phyloP scores from a whole-genome alignment of 352 stramenopile genomes.

The Phytophthora nicotianae region DNA sequence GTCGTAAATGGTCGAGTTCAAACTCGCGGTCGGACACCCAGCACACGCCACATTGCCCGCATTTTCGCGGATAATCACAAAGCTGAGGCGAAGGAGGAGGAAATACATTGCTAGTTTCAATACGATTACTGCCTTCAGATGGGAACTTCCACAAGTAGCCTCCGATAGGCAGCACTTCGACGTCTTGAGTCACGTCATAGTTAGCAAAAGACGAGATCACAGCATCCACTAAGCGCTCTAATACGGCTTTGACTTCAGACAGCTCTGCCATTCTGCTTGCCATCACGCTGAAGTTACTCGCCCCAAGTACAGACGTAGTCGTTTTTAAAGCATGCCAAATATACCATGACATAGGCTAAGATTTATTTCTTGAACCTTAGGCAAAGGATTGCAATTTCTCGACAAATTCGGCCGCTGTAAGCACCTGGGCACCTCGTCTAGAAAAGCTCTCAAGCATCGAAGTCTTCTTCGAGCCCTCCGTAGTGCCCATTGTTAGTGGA shows the following conservation, averaged over 20 bases:
- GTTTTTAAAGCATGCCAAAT: constrained; percentile 17
- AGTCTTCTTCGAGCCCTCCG: constrained; percentile 1
- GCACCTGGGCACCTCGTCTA: constrained; percentile 40
- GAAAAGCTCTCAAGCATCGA: constrained; percentile 33
- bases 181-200: constrained; percentile 7
- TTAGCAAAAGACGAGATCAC: constrained; percentile 9
- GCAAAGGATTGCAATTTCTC: constrained; percentile 45
- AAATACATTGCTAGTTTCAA: not conserved
- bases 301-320: not conserved
- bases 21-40: constrained; percentile 44
- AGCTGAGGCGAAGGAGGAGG: constrained; percentile 19
- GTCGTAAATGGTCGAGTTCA: constrained; percentile 31
- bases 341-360: constrained; percentile 6
- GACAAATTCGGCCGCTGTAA: constrained; percentile 34
- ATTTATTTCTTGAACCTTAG: constrained; percentile 8
- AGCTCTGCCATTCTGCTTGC: constrained; percentile 12
- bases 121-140: constrained; percentile 60
- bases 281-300: constrained; percentile 8
- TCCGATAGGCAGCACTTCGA: constrained; percentile 17
- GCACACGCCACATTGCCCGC: constrained; percentile 29
- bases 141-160: constrained; percentile 72
- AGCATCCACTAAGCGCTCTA: constrained; percentile 20
- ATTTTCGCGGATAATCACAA: constrained; percentile 42
- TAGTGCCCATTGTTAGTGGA: constrained; percentile 4
- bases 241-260: constrained; percentile 15